Conservation (phyloP, 345 rosid species). For the Cardamine occulta region DNA sequence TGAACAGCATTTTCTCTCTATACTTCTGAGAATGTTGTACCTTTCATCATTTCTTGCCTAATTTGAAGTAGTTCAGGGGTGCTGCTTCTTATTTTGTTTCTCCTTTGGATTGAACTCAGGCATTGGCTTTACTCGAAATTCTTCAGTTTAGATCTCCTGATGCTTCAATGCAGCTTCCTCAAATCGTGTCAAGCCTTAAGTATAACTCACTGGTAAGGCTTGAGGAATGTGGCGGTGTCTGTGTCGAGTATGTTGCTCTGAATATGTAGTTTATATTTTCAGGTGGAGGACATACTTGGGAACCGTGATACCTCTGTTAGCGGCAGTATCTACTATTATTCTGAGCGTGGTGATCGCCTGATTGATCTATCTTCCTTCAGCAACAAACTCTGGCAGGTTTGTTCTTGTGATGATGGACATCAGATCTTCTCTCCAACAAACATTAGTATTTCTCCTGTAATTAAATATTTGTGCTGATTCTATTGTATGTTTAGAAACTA, state of each 20-base stretch:
- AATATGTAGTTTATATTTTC: slow-evolving; percentile 38
- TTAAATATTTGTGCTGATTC: slow-evolving; percentile 32
- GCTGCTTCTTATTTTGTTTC: slow-evolving; percentile 21
- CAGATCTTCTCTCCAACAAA: slow-evolving; percentile 21
- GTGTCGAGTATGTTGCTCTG: neutral
- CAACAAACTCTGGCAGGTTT: slow-evolving; percentile 87
- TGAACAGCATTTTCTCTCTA: neutral
- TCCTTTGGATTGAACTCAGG: slow-evolving; percentile 53
- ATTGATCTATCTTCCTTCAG: slow-evolving; percentile 81
- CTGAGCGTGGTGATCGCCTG: slow-evolving; percentile 93
- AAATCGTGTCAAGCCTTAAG: slow-evolving; percentile 62
- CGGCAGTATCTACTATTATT: slow-evolving; percentile 82
- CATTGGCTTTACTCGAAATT: slow-evolving; percentile 81
- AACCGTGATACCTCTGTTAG: slow-evolving; percentile 69
- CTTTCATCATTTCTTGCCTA: slow-evolving; percentile 15
- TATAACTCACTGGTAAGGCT: slow-evolving; percentile 72
- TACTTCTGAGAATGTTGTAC: neutral
- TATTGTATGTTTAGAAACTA: slow-evolving; percentile 57
- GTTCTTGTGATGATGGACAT: slow-evolving; percentile 33
- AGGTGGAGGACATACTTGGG: slow-evolving; percentile 86
- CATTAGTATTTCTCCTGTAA: slow-evolving; percentile 15
- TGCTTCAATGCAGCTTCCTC: slow-evolving; percentile 70
- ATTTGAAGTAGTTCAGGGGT: slow-evolving; percentile 29
- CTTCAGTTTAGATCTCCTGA: slow-evolving; percentile 88
- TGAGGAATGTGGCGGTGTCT: slow-evolving; percentile 9